phyloP scores from a whole-genome alignment of 2,329 filamentous ascomycete genomes.

The Exophiala mesophila region DNA sequence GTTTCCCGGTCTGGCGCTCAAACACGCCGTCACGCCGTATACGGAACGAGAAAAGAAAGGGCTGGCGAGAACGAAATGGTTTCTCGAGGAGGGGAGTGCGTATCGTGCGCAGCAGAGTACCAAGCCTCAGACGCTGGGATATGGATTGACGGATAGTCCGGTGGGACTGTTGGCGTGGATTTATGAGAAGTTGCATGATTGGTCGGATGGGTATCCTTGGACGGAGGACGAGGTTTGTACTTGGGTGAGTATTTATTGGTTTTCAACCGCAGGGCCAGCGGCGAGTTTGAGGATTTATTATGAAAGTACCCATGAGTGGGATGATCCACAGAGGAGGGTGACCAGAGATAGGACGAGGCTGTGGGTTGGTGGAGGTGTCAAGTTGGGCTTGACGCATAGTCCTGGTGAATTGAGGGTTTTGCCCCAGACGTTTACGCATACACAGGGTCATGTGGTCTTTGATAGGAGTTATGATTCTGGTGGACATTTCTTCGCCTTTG shows the following conservation, averaged over 20 bases:
- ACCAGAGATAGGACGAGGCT: too few species aligned
- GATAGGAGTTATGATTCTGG: constrained; percentile 43
- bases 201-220: constrained; percentile 68
- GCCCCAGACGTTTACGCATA: constrained; percentile 46
- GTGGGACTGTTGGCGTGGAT: constrained; percentile 70
- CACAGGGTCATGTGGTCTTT: constrained; percentile 48
- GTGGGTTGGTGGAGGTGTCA: constrained; percentile 45
- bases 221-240: constrained; percentile 69
- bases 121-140: constrained; percentile 67
- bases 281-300: constrained; percentile 68
- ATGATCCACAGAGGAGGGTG: background rate
- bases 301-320: constrained; percentile 47
- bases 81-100: constrained; percentile 39
- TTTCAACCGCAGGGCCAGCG: constrained; percentile 62
- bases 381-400: constrained; percentile 50
- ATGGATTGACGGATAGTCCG: constrained; percentile 64
- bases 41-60: constrained; percentile 48
- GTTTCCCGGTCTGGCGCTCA: background rate
- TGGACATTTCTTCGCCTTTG: constrained; percentile 49
- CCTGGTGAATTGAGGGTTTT: constrained; percentile 46
- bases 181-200: constrained; percentile 73
- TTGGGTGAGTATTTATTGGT: constrained; percentile 69
- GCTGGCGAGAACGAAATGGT: constrained; percentile 52
- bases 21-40: constrained; percentile 41
- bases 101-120: constrained; percentile 50